A percentile compares a stretch with the other conserved stretches of the same genome.
Conservation (phyloP, 2,329 filamentous ascomycete species). For the Lachnellula arida region DNA sequence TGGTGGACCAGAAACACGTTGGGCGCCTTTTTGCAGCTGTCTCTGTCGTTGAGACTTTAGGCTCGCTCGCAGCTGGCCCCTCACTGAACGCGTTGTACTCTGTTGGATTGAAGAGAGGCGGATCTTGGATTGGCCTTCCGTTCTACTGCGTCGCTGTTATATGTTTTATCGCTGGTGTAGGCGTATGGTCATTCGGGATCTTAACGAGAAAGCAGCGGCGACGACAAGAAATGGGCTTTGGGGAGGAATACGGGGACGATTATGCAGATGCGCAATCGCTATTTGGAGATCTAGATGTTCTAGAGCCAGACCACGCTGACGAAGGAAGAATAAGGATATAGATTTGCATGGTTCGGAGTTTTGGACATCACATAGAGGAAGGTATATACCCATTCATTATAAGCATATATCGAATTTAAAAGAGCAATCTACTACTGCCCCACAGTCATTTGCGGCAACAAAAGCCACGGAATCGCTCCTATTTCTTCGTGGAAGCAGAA, state of each 20-base stretch:
- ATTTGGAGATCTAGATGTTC: not conserved
- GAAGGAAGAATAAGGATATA: not conserved
- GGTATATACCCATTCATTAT: not conserved
- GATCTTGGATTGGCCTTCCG: slow-evolving; percentile 27
- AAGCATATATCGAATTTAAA: not conserved
- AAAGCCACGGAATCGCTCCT: no score
- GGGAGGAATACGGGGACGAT: slow-evolving; percentile 9
- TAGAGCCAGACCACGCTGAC: not conserved
- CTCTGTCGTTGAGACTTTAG: slow-evolving; percentile 24
- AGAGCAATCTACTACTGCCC: not conserved
- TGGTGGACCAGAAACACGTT: slow-evolving; percentile 26
- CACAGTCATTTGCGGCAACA: not conserved
- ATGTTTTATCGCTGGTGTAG: slow-evolving; percentile 10
- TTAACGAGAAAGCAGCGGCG: slow-evolving; percentile 4
- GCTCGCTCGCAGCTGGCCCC: slow-evolving; percentile 22
- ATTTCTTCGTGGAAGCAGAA: no score
- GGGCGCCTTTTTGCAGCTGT: slow-evolving; percentile 26
- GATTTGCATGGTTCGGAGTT: not conserved
- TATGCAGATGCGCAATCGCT: not conserved
- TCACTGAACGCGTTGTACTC: slow-evolving; percentile 22
- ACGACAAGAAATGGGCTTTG: slow-evolving; percentile 3
- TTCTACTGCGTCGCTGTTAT: slow-evolving; percentile 20
- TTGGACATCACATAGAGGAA: not conserved
- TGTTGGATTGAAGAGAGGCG: slow-evolving; percentile 21
- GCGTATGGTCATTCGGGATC: slow-evolving; percentile 18